Conservation (phyloP, 2,329 filamentous ascomycete genomes). For the Gremmenia infestans region DNA sequence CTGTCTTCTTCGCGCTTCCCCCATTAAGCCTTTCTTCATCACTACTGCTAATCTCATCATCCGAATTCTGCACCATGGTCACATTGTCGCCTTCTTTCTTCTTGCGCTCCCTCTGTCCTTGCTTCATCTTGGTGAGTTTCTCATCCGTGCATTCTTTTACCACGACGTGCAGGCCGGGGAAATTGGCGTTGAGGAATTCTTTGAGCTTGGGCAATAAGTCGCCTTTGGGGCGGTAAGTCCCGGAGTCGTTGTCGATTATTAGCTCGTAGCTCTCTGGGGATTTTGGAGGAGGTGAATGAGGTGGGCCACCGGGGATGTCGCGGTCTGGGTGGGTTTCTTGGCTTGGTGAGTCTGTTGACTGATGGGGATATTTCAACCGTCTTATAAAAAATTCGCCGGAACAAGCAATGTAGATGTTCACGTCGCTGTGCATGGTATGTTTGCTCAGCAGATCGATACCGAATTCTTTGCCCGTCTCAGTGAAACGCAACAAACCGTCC, state of each 20-base stretch:
- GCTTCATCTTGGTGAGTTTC: constrained; percentile 68
- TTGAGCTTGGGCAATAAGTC: constrained; percentile 67
- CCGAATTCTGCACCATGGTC: constrained; percentile 51
- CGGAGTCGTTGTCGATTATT: constrained; percentile 91
- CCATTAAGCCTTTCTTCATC: constrained; percentile 33
- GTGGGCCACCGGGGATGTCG: constrained; percentile 44
- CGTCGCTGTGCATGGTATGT: constrained; percentile 95
- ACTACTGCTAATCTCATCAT: constrained; percentile 29
- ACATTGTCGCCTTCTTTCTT: constrained; percentile 53
- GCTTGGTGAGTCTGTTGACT: constrained; percentile 38
- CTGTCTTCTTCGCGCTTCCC: constrained; percentile 38
- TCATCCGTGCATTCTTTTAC: constrained; percentile 77
- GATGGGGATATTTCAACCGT: constrained; percentile 52
- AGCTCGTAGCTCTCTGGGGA: constrained; percentile 68
- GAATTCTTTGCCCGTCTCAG: constrained; percentile 93
- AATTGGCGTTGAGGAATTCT: constrained; percentile 63
- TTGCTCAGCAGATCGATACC: constrained; percentile 90
- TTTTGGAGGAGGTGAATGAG: constrained; percentile 38
- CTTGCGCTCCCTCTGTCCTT: constrained; percentile 69
- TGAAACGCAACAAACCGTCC: constrained; percentile 83
- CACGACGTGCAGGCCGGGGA: constrained; percentile 71
- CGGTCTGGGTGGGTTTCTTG: constrained; percentile 49
- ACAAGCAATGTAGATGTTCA: constrained; percentile 84
- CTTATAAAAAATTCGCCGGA: constrained; percentile 91
- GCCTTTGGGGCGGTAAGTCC: constrained; percentile 86